These are phyloP conservation scores for Cucurbita pepo DNA, from an alignment of 306 rosid genomes.

Conservation along the genomic window DNA sequence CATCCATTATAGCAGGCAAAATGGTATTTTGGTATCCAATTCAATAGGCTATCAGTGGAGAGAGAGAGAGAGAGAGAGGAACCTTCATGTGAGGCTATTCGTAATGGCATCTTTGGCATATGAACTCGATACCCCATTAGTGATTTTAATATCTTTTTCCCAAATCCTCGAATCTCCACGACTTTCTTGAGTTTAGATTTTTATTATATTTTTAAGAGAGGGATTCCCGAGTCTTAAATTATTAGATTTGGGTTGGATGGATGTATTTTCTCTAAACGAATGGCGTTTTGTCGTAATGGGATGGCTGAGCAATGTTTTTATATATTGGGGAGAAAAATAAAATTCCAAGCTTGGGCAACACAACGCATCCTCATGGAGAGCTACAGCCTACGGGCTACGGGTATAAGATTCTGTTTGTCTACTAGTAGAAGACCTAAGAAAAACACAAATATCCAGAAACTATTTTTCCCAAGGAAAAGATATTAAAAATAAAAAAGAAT, in stretches of 20 bases:
- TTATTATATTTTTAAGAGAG: not conserved
- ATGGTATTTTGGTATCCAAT: not conserved
- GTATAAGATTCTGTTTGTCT: slow-evolving; percentile 14
- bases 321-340: not conserved
- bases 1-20: not conserved
- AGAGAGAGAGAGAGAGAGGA: not conserved
- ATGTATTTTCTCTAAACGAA: slow-evolving; percentile 21
- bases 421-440: slow-evolving; percentile 9
- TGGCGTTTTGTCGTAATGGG: slow-evolving; percentile 23
- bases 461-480: not conserved
- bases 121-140: slow-evolving; percentile 24
- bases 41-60: not conserved
- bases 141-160: slow-evolving; percentile 7
- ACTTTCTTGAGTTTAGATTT: slow-evolving; percentile 2
- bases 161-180: slow-evolving; percentile 15
- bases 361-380: slow-evolving; percentile 5
- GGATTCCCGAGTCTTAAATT: slow-evolving; percentile 9
- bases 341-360: not conserved
- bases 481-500: not conserved
- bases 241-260: slow-evolving; percentile 2
- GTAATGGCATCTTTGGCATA: slow-evolving; percentile 11
- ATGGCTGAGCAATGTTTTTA: slow-evolving; percentile 1
- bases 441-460: slow-evolving; percentile 15
- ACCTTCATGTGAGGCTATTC: slow-evolving; percentile 9
- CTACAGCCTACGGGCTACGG: not conserved